phyloP scores from a whole-genome alignment of 1,139 yeast species.

The Suhomyces yuchorum region DNA sequence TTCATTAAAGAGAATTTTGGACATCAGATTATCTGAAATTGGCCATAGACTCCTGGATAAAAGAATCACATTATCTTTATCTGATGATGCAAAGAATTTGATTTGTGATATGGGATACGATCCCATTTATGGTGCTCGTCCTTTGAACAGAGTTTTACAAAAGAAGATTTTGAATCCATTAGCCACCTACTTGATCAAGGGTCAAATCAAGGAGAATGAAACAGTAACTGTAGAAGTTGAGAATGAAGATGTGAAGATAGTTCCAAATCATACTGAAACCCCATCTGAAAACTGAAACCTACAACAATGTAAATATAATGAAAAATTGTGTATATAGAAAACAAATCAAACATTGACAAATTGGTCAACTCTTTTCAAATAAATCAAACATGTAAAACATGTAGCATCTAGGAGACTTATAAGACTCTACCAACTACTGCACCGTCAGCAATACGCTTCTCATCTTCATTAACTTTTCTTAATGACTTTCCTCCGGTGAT shows the following conservation, averaged over 20 bases:
- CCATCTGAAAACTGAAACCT: background rate
- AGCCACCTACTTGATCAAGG: conserved; percentile 77
- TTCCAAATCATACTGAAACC: conserved; percentile 45
- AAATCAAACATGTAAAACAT: conserved; percentile 2
- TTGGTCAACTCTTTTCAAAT: background rate
- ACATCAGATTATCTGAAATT: conserved; percentile 78
- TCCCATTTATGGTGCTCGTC: conserved; percentile 92
- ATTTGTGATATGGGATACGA: conserved; percentile 86
- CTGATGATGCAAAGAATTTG: conserved; percentile 70
- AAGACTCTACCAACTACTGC: conserved; percentile 55
- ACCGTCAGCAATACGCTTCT: conserved; percentile 47
- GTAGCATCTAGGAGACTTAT: conserved; percentile 17
- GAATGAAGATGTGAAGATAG: conserved; percentile 34
- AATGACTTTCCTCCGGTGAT: conserved; percentile 55
- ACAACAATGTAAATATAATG: conserved; percentile 2
- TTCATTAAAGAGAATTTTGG: conserved; percentile 77
- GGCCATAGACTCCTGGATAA: conserved; percentile 77
- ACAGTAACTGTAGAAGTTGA: conserved; percentile 47
- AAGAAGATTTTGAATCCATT: conserved; percentile 81
- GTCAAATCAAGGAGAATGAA: conserved; percentile 73
- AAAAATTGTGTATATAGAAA: conserved; percentile 2
- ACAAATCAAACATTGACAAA: background rate
- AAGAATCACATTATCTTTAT: conserved; percentile 65
- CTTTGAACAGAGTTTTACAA: conserved; percentile 86
- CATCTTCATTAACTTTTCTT: conserved; percentile 48